Evolutionary conservation across 345 rosid genomes (phyloP), one percentile per base, ranked within the genome.

Genomic region (Draba incana): DNA sequence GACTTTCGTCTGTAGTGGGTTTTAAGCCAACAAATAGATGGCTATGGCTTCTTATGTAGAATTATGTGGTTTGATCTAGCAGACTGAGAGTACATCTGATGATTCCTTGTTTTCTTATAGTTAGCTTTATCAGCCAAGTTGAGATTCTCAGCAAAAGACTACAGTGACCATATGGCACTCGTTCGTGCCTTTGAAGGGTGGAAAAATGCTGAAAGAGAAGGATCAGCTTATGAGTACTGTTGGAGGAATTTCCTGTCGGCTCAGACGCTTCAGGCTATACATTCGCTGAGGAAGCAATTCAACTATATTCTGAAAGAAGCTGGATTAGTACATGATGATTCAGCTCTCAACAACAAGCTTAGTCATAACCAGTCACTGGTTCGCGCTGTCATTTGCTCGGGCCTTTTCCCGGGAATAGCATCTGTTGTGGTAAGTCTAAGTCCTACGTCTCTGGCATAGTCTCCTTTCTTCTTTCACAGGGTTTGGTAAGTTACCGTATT

Each of bases 171-270:
- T 71, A 88, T 91, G 97, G 99, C 99, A 27, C 92, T 94, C 20
- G 99, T 94, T 10, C 99, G 98, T 49, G 99, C 99, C 57, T 94
- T 89, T 61, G 99, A 94, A 81, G 99, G 99, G 47, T 91, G 99
- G 98, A 94, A 94, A 84, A 90, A 82, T 50, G 99, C 98, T 30
- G 99, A 91, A 73, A 83, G 90, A 72, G 97, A 94, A 82, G 98
- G 97, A 68, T 86, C 97, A 1, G 88, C 86, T 11, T 94, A 94
- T 70, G 99, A 94, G 75, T 94, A 86, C 75, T 94, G 97, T 75
- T 94, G 99, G 99, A 89, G 96, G 56, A 94, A 94, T 81, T 94
- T 94, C 73, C 82, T 94, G 54, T 94, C 98, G 70, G 84, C 92
- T 28, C 99, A 94, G 75, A 94, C 99, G 15, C 85, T 94, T 78